A percentile compares a stretch with the other conserved stretches of the same genome.
phyloP scores from a whole-genome alignment of 139 green algal genomes.

The Coccomyxa sp. region DNA sequence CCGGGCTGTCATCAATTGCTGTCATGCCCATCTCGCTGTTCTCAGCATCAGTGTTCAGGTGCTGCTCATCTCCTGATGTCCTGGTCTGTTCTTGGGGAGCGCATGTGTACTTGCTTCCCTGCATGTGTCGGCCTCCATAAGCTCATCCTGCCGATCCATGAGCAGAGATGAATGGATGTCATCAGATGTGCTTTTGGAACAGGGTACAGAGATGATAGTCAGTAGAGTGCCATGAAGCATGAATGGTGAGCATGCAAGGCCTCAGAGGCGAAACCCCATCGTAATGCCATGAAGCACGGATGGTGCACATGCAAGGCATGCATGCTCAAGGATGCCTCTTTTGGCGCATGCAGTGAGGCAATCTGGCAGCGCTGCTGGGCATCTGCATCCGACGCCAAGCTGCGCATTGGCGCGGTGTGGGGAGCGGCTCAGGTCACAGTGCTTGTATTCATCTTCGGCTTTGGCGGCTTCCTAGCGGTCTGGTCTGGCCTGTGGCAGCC shows the following conservation, averaged over 20 bases:
- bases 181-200: too few species aligned
- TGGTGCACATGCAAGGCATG: too few species aligned
- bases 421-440: slow-evolving; percentile 27
- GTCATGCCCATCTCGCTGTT: slow-evolving; percentile 66
- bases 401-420: slow-evolving; percentile 31
- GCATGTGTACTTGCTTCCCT: too few species aligned
- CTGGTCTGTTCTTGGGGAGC: not conserved
- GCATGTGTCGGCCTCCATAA: too few species aligned
- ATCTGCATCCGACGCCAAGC: slow-evolving; percentile 1
- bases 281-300: too few species aligned
- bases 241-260: too few species aligned
- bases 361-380: slow-evolving; percentile 80
- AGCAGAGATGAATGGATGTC: too few species aligned
- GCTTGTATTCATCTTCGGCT: slow-evolving; percentile 58
- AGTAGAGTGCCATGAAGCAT: too few species aligned
- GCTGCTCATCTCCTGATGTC: slow-evolving; percentile 1
- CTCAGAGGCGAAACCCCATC: too few species aligned
- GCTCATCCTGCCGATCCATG: too few species aligned
- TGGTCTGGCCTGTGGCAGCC: slow-evolving; percentile 41
- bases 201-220: too few species aligned
- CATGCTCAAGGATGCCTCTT: not conserved
- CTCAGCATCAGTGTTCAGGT: slow-evolving; percentile 64
- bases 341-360: slow-evolving; percentile 42
- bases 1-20: slow-evolving; percentile 62
- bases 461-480: slow-evolving; percentile 68